phyloP scores from a whole-genome alignment of 2,329 filamentous ascomycete species.

The Hypoxylon sp. region DNA sequence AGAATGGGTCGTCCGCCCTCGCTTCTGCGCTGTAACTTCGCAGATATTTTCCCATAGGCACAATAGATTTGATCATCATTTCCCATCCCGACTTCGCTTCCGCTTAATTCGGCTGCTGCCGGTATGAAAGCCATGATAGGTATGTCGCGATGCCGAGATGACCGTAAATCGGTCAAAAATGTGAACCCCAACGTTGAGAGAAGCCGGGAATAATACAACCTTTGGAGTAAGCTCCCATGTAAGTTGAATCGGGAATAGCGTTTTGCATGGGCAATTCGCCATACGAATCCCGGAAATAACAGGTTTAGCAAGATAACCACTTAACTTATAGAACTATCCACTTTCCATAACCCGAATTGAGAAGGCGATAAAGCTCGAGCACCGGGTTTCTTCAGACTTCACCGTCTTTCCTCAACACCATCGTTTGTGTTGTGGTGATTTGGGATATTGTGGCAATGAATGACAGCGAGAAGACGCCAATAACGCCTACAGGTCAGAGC shows the following conservation, averaged over 20 bases:
- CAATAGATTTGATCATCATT: conserved; percentile 5
- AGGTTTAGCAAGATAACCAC: conserved; percentile 1
- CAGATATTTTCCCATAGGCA: background rate
- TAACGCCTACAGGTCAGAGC: conserved; percentile 11
- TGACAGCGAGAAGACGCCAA: conserved; percentile 36
- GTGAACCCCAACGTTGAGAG: conserved; percentile 28
- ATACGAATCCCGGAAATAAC: conserved; percentile 33
- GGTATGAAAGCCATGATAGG: background rate
- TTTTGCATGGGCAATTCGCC: conserved; percentile 6
- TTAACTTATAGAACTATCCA: conserved; percentile 25
- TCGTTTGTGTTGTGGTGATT: conserved; percentile 13
- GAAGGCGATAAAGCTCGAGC: conserved; percentile 19
- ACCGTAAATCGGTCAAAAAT: conserved; percentile 28
- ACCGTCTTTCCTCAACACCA: conserved; percentile 19
- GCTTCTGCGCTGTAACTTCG: background rate
- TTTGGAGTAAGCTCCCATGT: conserved; percentile 11
- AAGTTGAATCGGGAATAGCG: conserved; percentile 28
- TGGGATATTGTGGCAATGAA: conserved; percentile 37
- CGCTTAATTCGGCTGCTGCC: conserved; percentile 3
- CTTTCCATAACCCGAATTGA: conserved; percentile 31
- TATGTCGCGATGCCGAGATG: conserved; percentile 2
- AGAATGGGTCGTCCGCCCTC: background rate
- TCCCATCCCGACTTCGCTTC: conserved; percentile 37
- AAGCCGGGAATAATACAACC: conserved; percentile 13
- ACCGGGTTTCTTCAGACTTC: conserved; percentile 8